A percentile compares a stretch with the other conserved stretches of the same genome.
Evolutionary conservation across 164 flowering plant genomes (phyloP).

Genomic region (Annona squamosa): DNA sequence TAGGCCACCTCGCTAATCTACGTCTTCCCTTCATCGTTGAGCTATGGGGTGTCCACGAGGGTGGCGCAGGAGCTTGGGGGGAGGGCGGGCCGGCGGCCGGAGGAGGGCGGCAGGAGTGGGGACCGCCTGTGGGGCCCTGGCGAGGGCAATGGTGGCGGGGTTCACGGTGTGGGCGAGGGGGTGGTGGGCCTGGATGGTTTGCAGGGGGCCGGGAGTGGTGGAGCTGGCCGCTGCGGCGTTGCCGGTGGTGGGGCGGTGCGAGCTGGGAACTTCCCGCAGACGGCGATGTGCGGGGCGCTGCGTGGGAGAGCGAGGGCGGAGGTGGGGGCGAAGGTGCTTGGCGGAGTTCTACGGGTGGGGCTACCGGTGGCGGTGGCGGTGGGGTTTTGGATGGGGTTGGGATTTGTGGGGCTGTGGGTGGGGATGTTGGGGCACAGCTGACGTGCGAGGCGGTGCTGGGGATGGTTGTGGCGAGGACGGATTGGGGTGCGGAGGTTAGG

Average conservation of each 20-base stretch:
- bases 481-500: slow-evolving; percentile 9
- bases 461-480: slow-evolving; percentile 7
- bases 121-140: not conserved
- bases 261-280: slow-evolving; percentile 25
- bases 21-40: slow-evolving; percentile 12
- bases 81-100: not conserved
- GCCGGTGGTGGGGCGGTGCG: slow-evolving; percentile 22
- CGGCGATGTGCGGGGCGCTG: slow-evolving; percentile 19
- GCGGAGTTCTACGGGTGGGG: slow-evolving; percentile 14
- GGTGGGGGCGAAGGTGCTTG: slow-evolving; percentile 14
- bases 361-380: slow-evolving; percentile 16
- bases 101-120: slow-evolving; percentile 7
- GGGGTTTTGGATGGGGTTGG: slow-evolving; percentile 15
- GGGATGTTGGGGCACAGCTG: slow-evolving; percentile 18
- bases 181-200: slow-evolving; percentile 19
- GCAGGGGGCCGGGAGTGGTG: slow-evolving; percentile 10
- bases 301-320: slow-evolving; percentile 20
- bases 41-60: slow-evolving; percentile 18
- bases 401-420: slow-evolving; percentile 21
- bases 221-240: slow-evolving; percentile 11
- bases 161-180: slow-evolving; percentile 14
- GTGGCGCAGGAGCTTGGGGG: slow-evolving; percentile 15
- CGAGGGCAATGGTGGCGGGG: slow-evolving; percentile 9
- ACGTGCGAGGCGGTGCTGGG: slow-evolving; percentile 12
- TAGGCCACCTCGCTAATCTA: slow-evolving; percentile 12